Conservation (phyloP, 75 land plant species). For the Picea glauca region DNA sequence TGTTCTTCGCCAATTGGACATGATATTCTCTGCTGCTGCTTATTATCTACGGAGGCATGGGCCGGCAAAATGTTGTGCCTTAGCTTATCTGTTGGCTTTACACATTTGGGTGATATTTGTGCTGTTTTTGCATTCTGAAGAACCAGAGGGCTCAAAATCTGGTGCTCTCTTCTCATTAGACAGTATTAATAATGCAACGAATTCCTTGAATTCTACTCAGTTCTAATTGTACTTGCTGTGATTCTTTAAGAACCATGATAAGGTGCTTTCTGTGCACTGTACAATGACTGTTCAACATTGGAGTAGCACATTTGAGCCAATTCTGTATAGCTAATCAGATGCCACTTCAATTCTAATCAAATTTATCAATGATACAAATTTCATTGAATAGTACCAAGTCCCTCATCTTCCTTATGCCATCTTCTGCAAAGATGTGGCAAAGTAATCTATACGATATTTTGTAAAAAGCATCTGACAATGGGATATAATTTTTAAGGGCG, state of each 20-base stretch:
- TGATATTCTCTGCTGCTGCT: slow-evolving; percentile 40
- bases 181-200: slow-evolving; percentile 37
- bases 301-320: background rate
- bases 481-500: background rate
- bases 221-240: background rate
- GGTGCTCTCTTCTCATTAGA: slow-evolving; percentile 59
- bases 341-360: background rate
- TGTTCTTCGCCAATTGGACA: slow-evolving; percentile 48
- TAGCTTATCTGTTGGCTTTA: slow-evolving; percentile 48
- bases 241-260: slow-evolving; percentile 2
- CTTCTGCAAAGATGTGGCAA: slow-evolving; percentile 4
- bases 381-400: background rate
- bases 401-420: background rate
- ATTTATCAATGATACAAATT: background rate
- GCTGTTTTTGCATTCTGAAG: slow-evolving; percentile 29
- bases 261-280: background rate
- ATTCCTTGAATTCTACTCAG: background rate
- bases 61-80: slow-evolving; percentile 33
- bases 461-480: slow-evolving; percentile 1
- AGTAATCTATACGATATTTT: background rate
- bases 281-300: background rate
- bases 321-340: background rate
- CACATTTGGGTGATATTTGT: slow-evolving; percentile 70
- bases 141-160: slow-evolving; percentile 14
- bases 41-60: slow-evolving; percentile 38